These are phyloP conservation scores for Aureobasidium subglaciale DNA, from an alignment of 2,329 filamentous ascomycete genomes.

Conservation along the genomic window DNA sequence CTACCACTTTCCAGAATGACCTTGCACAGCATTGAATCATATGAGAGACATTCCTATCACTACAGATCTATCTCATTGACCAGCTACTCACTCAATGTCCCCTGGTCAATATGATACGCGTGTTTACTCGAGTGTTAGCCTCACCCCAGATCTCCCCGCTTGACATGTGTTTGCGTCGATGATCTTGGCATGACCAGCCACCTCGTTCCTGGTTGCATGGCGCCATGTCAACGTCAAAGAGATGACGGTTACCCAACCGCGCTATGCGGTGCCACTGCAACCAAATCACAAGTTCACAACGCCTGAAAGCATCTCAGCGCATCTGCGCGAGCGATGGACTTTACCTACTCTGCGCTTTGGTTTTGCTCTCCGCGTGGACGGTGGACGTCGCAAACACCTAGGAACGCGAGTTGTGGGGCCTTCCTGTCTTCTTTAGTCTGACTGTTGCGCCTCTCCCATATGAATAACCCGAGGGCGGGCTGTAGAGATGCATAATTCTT, in stretches of 20 bases:
- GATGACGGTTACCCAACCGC: not conserved
- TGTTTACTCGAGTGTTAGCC: not conserved
- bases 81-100: no score
- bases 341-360: no score
- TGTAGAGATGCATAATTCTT: not conserved
- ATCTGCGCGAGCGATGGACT: no score
- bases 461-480: no score
- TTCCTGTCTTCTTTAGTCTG: no score
- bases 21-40: not conserved
- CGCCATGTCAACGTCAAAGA: constrained; percentile 2
- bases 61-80: no score
- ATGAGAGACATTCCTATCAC: not conserved
- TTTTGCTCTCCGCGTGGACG: no score
- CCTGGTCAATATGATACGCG: not conserved
- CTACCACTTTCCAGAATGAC: not conserved
- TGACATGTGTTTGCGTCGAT: not conserved
- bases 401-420: no score
- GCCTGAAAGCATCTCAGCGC: no score
- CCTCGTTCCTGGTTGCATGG: constrained; percentile 3
- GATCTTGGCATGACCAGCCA: constrained; percentile 7
- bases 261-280: not conserved
- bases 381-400: no score
- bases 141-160: not conserved
- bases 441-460: no score
- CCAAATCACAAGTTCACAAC: no score